Conservation (phyloP, 345 rosid genomes). For the Eucalyptus shirleyi region DNA sequence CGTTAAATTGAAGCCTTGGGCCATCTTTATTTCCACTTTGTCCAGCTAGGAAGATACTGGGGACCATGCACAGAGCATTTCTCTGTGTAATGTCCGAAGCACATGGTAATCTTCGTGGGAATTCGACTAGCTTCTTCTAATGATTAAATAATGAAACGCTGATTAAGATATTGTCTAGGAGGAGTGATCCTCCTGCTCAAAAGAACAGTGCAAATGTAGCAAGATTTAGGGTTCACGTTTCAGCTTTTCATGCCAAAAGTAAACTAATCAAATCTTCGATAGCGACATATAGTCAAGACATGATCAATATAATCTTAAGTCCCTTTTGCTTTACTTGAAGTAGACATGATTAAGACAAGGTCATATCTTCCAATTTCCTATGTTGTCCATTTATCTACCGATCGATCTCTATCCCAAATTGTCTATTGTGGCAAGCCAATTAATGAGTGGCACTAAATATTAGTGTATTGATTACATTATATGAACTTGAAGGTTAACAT, state of each 20-base stretch:
- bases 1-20: background rate
- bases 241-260: background rate
- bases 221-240: background rate
- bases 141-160: background rate
- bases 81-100: background rate
- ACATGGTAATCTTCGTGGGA: background rate
- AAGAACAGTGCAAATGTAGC: background rate
- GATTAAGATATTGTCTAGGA: background rate
- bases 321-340: background rate
- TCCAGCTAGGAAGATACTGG: background rate
- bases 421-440: background rate
- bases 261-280: background rate
- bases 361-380: background rate
- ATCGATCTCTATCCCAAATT: background rate
- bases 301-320: background rate
- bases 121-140: background rate
- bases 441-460: background rate
- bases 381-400: background rate
- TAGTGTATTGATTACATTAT: background rate
- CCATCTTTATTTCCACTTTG: background rate
- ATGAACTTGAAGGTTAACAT: background rate
- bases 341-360: background rate
- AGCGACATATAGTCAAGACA: background rate
- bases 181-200: background rate
- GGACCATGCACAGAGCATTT: background rate